Percentiles rank a stretch among this genome's conserved stretches.
Conservation (phyloP, 345 rosid species). For the Sisymbrium altissimum region DNA sequence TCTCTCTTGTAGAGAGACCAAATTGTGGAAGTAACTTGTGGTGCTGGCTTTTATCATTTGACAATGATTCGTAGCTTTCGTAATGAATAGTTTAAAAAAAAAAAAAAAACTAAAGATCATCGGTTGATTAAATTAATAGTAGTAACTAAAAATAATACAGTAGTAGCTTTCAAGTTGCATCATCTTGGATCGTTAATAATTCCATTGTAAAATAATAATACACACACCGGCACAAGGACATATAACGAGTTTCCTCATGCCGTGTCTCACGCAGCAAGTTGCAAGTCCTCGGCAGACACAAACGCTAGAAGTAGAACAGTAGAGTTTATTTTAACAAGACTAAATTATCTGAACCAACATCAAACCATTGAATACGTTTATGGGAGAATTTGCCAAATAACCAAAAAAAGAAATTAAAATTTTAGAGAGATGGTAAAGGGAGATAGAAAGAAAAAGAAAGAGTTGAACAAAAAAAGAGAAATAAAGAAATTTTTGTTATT, state of each 20-base stretch:
- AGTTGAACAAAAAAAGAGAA: no score
- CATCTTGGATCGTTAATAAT: slow-evolving; percentile 12
- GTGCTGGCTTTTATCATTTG: slow-evolving; percentile 19
- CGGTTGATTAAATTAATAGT: background rate
- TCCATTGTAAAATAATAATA: background rate
- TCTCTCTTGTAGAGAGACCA: slow-evolving; percentile 17
- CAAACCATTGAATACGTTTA: background rate
- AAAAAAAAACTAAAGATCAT: background rate
- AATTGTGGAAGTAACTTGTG: slow-evolving; percentile 12
- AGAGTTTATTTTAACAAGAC: background rate
- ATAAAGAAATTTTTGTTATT: no score
- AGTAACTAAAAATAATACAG: no score
- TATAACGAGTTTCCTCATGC: slow-evolving; percentile 22
- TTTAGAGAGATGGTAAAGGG: no score
- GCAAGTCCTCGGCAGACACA: slow-evolving; percentile 9
- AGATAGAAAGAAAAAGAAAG: no score
- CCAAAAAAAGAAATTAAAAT: no score
- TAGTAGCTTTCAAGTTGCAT: slow-evolving; percentile 18
- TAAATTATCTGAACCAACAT: background rate
- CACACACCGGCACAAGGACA: slow-evolving; percentile 11
- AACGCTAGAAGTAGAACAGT: background rate
- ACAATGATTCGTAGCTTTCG: background rate
- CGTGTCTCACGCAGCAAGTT: slow-evolving; percentile 34
- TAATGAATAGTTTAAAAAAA: background rate
- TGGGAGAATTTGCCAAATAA: no score